Evolutionary conservation across 352 stramenopile species (phyloP).

Genomic region (Phytophthora ohioensis): DNA sequence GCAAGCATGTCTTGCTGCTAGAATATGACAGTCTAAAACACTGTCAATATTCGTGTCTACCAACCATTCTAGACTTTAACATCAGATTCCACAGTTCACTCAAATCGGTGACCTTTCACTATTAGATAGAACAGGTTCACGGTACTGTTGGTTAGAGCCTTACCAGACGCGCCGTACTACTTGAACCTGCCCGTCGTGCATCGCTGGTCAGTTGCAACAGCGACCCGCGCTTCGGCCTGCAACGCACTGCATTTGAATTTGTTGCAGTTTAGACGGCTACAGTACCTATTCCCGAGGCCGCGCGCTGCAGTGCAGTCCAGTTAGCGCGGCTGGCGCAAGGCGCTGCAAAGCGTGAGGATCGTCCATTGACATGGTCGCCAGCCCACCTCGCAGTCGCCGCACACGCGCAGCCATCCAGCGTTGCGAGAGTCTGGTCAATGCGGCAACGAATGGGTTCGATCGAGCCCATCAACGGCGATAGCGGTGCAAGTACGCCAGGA

Average conservation of each 20-base stretch:
- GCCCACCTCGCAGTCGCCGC: not conserved
- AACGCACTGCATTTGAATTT: no score
- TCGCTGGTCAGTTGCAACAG: not conserved
- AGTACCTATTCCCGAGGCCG: no score
- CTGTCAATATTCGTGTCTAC: no score
- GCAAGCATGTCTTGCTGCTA: no score
- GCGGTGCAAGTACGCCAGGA: constrained; percentile 13
- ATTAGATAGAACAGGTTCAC: no score
- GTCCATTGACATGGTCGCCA: not conserved
- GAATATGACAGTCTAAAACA: no score
- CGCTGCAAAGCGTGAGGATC: constrained; percentile 10
- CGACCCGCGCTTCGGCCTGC: not conserved
- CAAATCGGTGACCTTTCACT: no score
- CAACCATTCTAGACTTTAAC: no score
- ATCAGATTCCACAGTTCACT: no score
- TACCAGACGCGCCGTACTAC: constrained; percentile 6
- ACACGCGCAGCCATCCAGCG: constrained; percentile 6
- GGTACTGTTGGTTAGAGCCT: no score
- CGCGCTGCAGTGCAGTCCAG: not conserved
- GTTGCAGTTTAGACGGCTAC: no score
- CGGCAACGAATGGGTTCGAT: constrained; percentile 22
- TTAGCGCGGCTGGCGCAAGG: constrained; percentile 4
- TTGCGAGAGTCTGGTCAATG: constrained; percentile 12
- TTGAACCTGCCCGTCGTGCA: constrained; percentile 14
- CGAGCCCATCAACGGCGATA: constrained; percentile 18